These are phyloP conservation scores for Podaxis sp. DNA, from an alignment of 768 basidiomycete species.

Conservation along the genomic window DNA sequence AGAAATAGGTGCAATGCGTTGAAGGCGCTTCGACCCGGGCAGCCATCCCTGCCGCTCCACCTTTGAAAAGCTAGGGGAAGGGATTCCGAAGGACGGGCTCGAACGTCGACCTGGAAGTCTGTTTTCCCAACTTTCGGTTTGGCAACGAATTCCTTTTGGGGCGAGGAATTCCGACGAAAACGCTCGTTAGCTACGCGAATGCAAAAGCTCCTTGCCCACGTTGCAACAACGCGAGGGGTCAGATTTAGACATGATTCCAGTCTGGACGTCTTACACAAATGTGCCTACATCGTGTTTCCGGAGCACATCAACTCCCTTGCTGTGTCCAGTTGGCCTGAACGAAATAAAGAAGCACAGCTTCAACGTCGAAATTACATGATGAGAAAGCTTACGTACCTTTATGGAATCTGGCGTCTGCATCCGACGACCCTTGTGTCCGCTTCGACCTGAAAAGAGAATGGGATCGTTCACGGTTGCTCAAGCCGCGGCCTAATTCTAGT, in stretches of 20 bases:
- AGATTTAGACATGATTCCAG: background rate
- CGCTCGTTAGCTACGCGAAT: background rate
- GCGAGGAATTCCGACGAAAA: conserved; percentile 3
- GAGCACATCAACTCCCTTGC: background rate
- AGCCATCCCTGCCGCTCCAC: background rate
- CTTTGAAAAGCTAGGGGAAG: background rate
- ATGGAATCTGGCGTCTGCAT: background rate
- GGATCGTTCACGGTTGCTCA: background rate
- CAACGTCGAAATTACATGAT: background rate
- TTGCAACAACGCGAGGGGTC: background rate
- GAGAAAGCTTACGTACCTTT: background rate
- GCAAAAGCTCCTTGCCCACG: conserved; percentile 1
- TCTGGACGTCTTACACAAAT: background rate
- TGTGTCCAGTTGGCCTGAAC: background rate
- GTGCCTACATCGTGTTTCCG: background rate
- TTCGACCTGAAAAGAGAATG: background rate
- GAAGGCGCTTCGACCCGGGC: background rate
- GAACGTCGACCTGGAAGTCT: background rate
- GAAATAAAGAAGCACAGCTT: background rate
- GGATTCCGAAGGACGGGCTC: background rate
- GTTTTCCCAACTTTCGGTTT: background rate
- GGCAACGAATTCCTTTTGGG: background rate
- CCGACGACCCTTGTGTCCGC: background rate
- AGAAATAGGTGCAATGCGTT: background rate
- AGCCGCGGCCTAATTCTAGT: background rate